Conservation (phyloP, 1,284 basidiomycete species). For the Bjerkandera adusta region DNA sequence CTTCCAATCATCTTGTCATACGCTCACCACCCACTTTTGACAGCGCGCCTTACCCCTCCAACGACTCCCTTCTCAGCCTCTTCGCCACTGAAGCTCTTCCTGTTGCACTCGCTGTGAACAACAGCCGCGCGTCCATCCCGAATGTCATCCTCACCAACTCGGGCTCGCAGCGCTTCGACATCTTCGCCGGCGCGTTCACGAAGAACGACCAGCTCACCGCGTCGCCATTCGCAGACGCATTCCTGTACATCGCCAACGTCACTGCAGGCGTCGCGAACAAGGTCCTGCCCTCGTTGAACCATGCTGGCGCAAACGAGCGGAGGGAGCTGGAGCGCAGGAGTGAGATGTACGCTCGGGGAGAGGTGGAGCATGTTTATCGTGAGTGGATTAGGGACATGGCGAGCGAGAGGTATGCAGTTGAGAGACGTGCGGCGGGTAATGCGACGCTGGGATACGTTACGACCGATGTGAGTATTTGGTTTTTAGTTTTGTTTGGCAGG, state of each 20-base stretch:
- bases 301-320: constrained; percentile 38
- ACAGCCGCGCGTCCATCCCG: constrained; percentile 55
- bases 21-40: background rate
- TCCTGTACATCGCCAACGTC: constrained; percentile 58
- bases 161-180: constrained; percentile 74
- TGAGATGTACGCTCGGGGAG: constrained; percentile 46
- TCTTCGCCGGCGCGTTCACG: constrained; percentile 69
- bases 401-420: constrained; percentile 27
- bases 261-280: constrained; percentile 45
- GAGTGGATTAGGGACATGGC: constrained; percentile 59
- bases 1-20: background rate
- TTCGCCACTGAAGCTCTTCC: constrained; percentile 58
- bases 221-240: constrained; percentile 60
- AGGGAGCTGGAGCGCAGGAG: constrained; percentile 32
- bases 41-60: constrained; percentile 65
- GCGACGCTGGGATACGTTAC: constrained; percentile 76
- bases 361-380: constrained; percentile 50
- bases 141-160: constrained; percentile 73
- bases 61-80: constrained; percentile 59
- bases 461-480: constrained; percentile 47
- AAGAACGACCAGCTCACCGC: constrained; percentile 78
- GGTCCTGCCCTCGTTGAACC: constrained; percentile 55
- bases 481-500: background rate
- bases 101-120: constrained; percentile 57
- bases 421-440: constrained; percentile 40